Evolutionary conservation across 768 basidiomycete genomes (phyloP).

Genomic region (Paxillus involutus): DNA sequence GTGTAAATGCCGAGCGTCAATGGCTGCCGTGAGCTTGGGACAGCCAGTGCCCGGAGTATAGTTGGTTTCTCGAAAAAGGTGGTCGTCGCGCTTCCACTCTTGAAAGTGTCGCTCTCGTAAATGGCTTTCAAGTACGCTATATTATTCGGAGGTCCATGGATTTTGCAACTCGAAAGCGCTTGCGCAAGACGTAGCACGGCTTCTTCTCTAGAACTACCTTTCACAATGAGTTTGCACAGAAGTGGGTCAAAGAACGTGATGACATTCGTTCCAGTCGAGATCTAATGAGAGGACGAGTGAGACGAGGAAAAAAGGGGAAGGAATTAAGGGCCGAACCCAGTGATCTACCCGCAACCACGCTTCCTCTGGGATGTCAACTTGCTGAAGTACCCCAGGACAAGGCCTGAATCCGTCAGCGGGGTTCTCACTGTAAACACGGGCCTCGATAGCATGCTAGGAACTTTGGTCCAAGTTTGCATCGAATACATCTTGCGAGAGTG

Average conservation of each 20-base stretch:
- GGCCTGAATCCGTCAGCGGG: constrained; percentile 57
- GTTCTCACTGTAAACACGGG: constrained; percentile 62
- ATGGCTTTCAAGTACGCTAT: constrained; percentile 50
- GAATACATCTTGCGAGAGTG: constrained; percentile 41
- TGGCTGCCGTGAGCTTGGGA: too few species aligned
- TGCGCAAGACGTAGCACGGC: constrained; percentile 42
- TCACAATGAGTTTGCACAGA: constrained; percentile 59
- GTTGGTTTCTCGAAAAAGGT: constrained; percentile 45
- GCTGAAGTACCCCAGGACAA: constrained; percentile 60
- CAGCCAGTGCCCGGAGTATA: too few species aligned
- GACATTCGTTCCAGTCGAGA: constrained; percentile 49
- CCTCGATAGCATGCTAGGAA: constrained; percentile 48
- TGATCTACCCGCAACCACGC: constrained; percentile 63
- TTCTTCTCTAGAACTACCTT: constrained; percentile 43
- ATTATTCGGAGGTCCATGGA: constrained; percentile 64
- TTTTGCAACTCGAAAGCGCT: constrained; percentile 39
- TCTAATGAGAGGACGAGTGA: constrained; percentile 23
- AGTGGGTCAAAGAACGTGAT: constrained; percentile 60
- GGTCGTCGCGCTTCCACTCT: constrained; percentile 46
- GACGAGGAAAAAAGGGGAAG: background rate
- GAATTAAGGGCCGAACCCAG: constrained; percentile 41
- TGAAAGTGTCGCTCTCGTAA: constrained; percentile 38
- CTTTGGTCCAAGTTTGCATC: constrained; percentile 19
- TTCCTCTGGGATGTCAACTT: constrained; percentile 41
- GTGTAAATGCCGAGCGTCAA: too few species aligned